These are phyloP conservation scores for Ulota crispa DNA, from an alignment of 225 moss, liverwort and hornwort genomes.

Conservation along the genomic window DNA sequence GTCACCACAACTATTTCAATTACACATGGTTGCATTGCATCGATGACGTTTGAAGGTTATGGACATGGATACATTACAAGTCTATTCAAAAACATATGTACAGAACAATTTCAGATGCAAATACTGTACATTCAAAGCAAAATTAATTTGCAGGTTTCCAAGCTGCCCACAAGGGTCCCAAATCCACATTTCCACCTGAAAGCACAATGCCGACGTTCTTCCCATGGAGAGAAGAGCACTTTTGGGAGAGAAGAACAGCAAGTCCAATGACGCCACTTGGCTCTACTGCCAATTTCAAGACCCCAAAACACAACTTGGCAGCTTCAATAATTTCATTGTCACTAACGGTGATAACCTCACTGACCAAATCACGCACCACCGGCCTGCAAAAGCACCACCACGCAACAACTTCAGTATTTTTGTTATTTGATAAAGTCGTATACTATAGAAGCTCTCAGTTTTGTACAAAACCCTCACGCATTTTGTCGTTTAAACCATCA, in stretches of 20 bases:
- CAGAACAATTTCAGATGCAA: neutral
- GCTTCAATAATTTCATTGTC: slow-evolving; percentile 64
- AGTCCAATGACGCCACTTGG: slow-evolving; percentile 76
- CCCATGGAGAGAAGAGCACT: slow-evolving; percentile 19
- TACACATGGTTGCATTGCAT: too few species aligned
- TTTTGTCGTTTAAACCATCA: too few species aligned
- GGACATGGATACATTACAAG: neutral
- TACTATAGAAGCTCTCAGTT: too few species aligned
- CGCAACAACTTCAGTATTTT: neutral
- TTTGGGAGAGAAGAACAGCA: slow-evolving; percentile 54
- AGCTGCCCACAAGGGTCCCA: slow-evolving; percentile 47
- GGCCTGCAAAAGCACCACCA: slow-evolving; percentile 50
- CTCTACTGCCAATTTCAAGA: slow-evolving; percentile 70
- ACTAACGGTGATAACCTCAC: slow-evolving; percentile 61
- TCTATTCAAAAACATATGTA: neutral
- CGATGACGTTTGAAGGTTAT: neutral
- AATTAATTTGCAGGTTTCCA: slow-evolving; percentile 11
- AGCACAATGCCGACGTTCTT: slow-evolving; percentile 69
- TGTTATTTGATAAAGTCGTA: too few species aligned
- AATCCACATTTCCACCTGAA: slow-evolving; percentile 80
- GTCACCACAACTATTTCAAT: too few species aligned
- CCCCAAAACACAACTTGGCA: slow-evolving; percentile 69
- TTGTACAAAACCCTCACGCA: too few species aligned
- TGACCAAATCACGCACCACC: slow-evolving; percentile 74
- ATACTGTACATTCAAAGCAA: neutral